Base-by-base conservation (phyloP, 2,329 filamentous ascomycete genomes). In the Orbilia blumenaviensis region DNA sequence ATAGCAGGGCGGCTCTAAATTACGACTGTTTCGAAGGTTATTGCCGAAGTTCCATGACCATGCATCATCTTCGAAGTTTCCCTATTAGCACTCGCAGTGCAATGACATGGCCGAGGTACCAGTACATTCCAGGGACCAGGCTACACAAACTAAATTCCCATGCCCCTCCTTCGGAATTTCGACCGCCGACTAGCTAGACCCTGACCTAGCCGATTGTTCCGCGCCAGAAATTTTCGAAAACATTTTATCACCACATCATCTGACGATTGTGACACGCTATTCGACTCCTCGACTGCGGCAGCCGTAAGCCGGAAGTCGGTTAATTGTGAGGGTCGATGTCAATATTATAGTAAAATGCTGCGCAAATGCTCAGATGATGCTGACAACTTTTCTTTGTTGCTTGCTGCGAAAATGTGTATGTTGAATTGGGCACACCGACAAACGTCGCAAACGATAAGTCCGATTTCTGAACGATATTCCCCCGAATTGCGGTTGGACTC, bases 401-500 rank as follows among this genome's bases (percentile, higher is more conserved):
- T n/a, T 41, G 44, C 21, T 48, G 23, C 10, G 27, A 14, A 27
- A 48, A 23, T 50, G 23, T 1, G 12, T 16, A 29, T 29, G 25
- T 0, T 50, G 23, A 21, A 29, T 34, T 36, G 48, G 48, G 29
- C 27, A n/a, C n/a, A n/a, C 4, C 7, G 9, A 29, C 34, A 16
- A 18, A 3, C 18, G 8, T 12, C 5, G 3, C 16, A 25, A 34
- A 8, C 16, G 18, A 56, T 38, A 56, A 56, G 10, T 56, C 32
- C 32, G 18, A 38, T 38, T 23, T 38, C 18, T 23, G 3, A 32
- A n/a, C 16, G 29, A 4, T 2, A 34, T 56, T 56, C 23, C 29
- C 46, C 52, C 32, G 52, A 56, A 8, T 9, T 63, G 44, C 44
- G 61, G 60, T 32, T 16, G 61, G 23, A 38, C 29, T 66, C 61